Base-by-base conservation (phyloP, 1,284 basidiomycete species). In the Moniliella sp. region DNA sequence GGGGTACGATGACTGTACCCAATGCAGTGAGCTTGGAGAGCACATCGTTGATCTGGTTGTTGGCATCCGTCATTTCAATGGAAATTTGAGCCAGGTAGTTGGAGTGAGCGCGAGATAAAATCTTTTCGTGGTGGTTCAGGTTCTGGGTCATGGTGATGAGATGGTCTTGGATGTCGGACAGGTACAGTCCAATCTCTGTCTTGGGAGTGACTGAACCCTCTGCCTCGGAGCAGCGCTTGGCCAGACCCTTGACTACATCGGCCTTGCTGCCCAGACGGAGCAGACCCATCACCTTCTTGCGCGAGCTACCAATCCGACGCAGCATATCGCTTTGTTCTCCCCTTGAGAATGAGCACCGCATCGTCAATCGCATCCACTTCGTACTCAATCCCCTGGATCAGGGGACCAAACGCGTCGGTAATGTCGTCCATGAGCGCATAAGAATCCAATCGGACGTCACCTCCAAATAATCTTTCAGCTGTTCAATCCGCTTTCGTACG, bases 101-200 rank as follows among this genome's bases (percentile, higher is more conserved):
- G 11, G 84, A 93, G 64, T 97, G 88, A 25, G 88, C 93, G 16
- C 88, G 74, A 1, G 86, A 94, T 4, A 97, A 69, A 59, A 97
- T 97, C 69, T 94, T 94, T 35, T 55, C 52, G 33, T 53, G 55
- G 40, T 56, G 52, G 36, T 53, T 53, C 42, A 50, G 39, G 61
- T 93, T 97, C 63, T 94, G 86, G 2, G 88, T 99, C 84, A 97
- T 97, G 16, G 88, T 99, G 63, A 97, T 94, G 62, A 97, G 65
- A 65, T 99, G 88, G 63, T 97, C 91, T 67, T 82, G 55, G 12
- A 56, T 49, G 67, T 91, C 84, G 3, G 80, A 88, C n/a, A n/a
- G n/a, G n/a, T n/a, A n/a, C n/a, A n/a, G n/a, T n/a, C n/a, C n/a
- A n/a, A n/a, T n/a, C n/a, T n/a, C n/a, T n/a, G n/a, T n/a, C n/a